phyloP scores from a whole-genome alignment of 768 basidiomycete genomes.

The Pisolithus tinctorius region DNA sequence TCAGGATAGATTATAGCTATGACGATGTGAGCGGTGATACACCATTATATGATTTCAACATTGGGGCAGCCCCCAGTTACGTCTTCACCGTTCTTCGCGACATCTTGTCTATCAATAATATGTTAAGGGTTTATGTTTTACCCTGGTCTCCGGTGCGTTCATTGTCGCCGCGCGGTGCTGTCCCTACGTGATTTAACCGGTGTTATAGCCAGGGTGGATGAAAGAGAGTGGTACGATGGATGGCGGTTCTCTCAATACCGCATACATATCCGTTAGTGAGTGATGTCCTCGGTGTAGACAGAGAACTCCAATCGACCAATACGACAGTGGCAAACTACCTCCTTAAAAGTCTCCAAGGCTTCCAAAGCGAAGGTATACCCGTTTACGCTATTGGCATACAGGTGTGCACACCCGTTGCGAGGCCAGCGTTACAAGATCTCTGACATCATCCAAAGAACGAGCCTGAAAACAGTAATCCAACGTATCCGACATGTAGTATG shows the following conservation, averaged over 20 bases:
- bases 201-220: constrained; percentile 69
- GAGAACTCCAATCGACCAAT: constrained; percentile 1
- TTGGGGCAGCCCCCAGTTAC: constrained; percentile 52
- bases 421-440: background rate
- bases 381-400: constrained; percentile 59
- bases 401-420: constrained; percentile 17
- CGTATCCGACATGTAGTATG: constrained; percentile 62
- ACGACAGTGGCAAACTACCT: constrained; percentile 62
- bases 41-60: constrained; percentile 49
- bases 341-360: constrained; percentile 65
- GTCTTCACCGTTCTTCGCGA: constrained; percentile 59
- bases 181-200: background rate
- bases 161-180: too few species aligned
- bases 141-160: constrained; percentile 70
- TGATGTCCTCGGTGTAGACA: background rate
- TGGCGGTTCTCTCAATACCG: constrained; percentile 52
- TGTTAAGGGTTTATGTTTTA: constrained; percentile 48
- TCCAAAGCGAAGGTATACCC: constrained; percentile 50
- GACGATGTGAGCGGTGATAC: constrained; percentile 61
- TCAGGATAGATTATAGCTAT: constrained; percentile 50
- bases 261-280: constrained; percentile 45
- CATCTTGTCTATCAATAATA: constrained; percentile 50
- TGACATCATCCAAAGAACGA: constrained; percentile 37
- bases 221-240: constrained; percentile 57
- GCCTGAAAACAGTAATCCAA: constrained; percentile 49